Conservation (phyloP, 371 early-diverging fungal species). For the Zopfochytrium polystomum region DNA sequence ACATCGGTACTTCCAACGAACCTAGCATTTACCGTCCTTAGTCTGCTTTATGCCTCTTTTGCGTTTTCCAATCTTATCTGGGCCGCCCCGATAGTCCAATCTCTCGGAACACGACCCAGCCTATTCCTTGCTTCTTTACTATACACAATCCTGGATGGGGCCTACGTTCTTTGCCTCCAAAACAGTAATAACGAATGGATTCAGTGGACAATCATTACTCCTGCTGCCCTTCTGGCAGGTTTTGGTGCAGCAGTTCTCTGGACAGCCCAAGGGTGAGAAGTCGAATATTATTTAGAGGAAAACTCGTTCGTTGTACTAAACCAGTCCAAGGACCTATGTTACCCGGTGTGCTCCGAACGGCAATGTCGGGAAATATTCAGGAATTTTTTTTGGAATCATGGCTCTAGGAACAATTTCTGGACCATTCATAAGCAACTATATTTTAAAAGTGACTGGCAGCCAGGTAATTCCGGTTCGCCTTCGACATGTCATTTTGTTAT, state of each 20-base stretch:
- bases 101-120: conserved; percentile 13
- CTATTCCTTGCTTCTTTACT: conserved; percentile 16
- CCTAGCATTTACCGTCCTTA: conserved; percentile 17
- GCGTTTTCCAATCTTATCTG: conserved; percentile 23
- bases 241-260: conserved; percentile 20
- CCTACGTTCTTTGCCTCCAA: conserved; percentile 13
- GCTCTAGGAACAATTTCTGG: conserved; percentile 12
- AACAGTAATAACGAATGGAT: neutral
- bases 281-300: neutral
- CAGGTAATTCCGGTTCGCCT: neutral
- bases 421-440: conserved; percentile 5
- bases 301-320: neutral
- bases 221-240: conserved; percentile 14
- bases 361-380: conserved; percentile 15
- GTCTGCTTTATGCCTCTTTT: conserved; percentile 22
- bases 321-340: conserved; percentile 18
- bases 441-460: neutral
- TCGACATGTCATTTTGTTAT: conserved; percentile 3
- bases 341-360: conserved; percentile 13
- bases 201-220: conserved; percentile 13
- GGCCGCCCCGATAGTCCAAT: conserved; percentile 21
- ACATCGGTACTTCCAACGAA: conserved; percentile 16
- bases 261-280: too few relatives aligned
- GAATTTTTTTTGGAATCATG: conserved; percentile 24
- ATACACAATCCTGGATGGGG: conserved; percentile 9